Conservation (phyloP, 2,329 filamentous ascomycete species). For the Cordyceps cicadae region DNA sequence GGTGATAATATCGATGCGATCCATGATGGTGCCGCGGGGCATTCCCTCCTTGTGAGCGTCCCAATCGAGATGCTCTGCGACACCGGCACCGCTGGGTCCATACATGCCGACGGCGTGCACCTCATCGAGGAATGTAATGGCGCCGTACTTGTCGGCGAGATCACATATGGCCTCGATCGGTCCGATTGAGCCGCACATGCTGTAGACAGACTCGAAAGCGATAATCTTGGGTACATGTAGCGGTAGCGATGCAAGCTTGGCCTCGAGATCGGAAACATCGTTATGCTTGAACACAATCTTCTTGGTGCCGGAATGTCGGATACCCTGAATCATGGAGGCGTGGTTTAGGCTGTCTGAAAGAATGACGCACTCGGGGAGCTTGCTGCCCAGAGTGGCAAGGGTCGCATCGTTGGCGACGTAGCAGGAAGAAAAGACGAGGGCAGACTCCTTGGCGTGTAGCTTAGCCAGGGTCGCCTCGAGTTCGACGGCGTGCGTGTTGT, state of each 20-base stretch:
- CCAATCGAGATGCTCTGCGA: conserved; percentile 94
- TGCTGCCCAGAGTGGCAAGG: conserved; percentile 90
- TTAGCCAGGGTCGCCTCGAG: conserved; percentile 77
- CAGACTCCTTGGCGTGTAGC: conserved; percentile 84
- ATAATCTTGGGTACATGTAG: conserved; percentile 90
- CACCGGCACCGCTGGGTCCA: conserved; percentile 87
- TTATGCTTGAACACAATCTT: conserved; percentile 99
- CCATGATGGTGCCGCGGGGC: conserved; percentile 79
- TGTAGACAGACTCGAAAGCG: conserved; percentile 97
- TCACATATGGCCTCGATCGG: conserved; percentile 96
- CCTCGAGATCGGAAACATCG: conserved; percentile 84
- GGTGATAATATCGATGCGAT: conserved; percentile 95
- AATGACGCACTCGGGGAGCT: conserved; percentile 92
- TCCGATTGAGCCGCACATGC: conserved; percentile 96
- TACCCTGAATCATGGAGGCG: conserved; percentile 98
- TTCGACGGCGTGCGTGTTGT: conserved; percentile 87
- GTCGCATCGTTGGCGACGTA: conserved; percentile 98
- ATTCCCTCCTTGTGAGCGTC: conserved; percentile 71
- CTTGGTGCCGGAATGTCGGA: conserved; percentile 90
- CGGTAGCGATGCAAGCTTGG: conserved; percentile 81
- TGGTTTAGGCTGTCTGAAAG: conserved; percentile 97
- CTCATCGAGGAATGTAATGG: conserved; percentile 95
- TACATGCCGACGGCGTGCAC: conserved; percentile 99
- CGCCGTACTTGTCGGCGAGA: conserved; percentile 93
- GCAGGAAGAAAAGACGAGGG: conserved; percentile 93